A percentile compares a stretch with the other conserved stretches of the same genome.
Evolutionary conservation across 78 protist genomes (phyloP).

Genomic region (Chrysochromulina parva): DNA sequence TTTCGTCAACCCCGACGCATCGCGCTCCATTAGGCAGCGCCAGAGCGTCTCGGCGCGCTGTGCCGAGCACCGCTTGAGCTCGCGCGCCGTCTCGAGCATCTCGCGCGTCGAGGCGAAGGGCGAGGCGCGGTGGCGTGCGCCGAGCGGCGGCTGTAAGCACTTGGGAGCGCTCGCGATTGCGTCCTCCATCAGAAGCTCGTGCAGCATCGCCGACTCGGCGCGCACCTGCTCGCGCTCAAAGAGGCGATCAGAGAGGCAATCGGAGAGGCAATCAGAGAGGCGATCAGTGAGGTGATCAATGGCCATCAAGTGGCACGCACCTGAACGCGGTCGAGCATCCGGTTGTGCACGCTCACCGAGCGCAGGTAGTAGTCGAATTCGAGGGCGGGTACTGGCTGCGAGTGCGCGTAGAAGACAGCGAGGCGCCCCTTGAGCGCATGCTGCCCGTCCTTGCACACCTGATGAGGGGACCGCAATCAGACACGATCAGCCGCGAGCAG

Average conservation of each 20-base stretch:
- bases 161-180: neutral
- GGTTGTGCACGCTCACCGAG: neutral
- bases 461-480: too few relatives aligned
- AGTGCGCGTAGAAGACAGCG: neutral
- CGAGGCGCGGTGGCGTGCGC: neutral
- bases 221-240: neutral
- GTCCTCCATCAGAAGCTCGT: neutral
- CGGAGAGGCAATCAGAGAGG: neutral
- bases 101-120: neutral
- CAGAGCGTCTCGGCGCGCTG: neutral
- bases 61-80: neutral
- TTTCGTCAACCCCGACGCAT: neutral
- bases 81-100: neutral
- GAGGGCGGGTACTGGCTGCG: too few relatives aligned
- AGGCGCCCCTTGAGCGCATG: neutral
- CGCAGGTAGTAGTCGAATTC: neutral
- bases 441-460: neutral
- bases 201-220: neutral
- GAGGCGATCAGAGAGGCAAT: neutral
- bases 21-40: neutral
- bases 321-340: neutral
- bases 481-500: too few relatives aligned
- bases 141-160: neutral
- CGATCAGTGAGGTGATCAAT: too few relatives aligned
- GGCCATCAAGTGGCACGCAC: neutral